Evolutionary conservation across 2,329 filamentous ascomycete species (phyloP), one percentile per base, ranked within the genome.

Genomic region (Colletotrichum plurivorum): DNA sequence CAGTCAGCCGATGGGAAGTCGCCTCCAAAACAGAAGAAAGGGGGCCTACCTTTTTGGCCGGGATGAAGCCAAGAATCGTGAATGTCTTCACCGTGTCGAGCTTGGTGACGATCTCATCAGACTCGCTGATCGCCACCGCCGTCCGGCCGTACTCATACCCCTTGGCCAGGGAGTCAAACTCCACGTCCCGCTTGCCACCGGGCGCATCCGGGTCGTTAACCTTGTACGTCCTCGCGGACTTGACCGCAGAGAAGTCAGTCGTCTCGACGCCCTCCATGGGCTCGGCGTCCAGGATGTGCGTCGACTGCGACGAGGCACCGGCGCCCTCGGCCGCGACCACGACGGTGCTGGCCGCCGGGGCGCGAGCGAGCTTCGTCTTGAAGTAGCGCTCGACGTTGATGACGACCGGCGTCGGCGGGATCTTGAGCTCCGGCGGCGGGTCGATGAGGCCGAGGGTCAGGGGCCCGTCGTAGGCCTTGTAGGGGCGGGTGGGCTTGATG

Each of bases 101-200:
- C 72, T 93, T 94, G n/a, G 94, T 97, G 66, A 98, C 90, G 73
- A 95, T 94, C 78, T 92, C 88, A 75, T 99, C 95, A 0, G 92
- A 92, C 73, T 95, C 91, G 72, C 90, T 93, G 73, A 99, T 97
- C 73, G 93, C 91, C 1, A 99, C 95, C 2, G 93, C 94, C 0
- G 95, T 98, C 65, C 94, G 89, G 53, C 96, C 96, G 77, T 99
- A 99, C 76, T 94, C 91, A 76, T 95, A 99, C 0, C 96, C 96
- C 78, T 94, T 97, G n/a, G 94, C 94, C 45, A 99, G 85, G 16
- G 94, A 89, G 15, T 97, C 94, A 67, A 90, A 90, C 31, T 93
- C 89, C 27, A 99, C 90, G 61, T 97, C 94, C 62, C 87, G 87
- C 81, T 95, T 97, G 13, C 93, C 93, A 16, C 93, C 94, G 0